These are phyloP conservation scores for Calocybe gangraenosa DNA, from an alignment of 768 basidiomycete genomes.

Conservation along the genomic window DNA sequence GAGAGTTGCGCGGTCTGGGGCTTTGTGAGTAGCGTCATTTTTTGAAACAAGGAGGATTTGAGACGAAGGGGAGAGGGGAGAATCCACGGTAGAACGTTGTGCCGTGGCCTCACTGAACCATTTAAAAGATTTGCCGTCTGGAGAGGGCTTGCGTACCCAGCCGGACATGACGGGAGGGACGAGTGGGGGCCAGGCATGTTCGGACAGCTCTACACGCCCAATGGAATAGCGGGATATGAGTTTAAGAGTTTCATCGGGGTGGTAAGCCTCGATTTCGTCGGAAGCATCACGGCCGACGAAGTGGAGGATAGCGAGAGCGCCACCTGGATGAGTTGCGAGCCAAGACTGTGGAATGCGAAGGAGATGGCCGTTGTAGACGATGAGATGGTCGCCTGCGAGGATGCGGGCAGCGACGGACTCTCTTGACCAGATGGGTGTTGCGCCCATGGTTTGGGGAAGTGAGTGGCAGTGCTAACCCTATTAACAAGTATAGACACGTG, in stretches of 20 bases:
- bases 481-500: no score
- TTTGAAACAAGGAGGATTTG: conserved; percentile 63
- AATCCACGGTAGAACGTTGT: conserved; percentile 27
- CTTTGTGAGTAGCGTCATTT: conserved; percentile 18
- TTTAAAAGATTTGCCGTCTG: conserved; percentile 31
- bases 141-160: conserved; percentile 53
- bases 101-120: conserved; percentile 67
- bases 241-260: conserved; percentile 53
- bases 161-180: conserved; percentile 85
- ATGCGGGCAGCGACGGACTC: conserved; percentile 66
- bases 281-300: conserved; percentile 94
- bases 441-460: conserved; percentile 17
- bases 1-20: conserved; percentile 44
- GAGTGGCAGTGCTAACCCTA: conserved; percentile 5
- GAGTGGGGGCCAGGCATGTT: conserved; percentile 68
- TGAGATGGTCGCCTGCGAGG: conserved; percentile 67
- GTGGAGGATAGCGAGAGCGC: conserved; percentile 84
- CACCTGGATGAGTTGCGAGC: conserved; percentile 89
- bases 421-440: conserved; percentile 27
- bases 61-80: conserved; percentile 30
- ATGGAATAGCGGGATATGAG: conserved; percentile 63
- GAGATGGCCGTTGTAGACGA: conserved; percentile 66
- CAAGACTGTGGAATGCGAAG: conserved; percentile 67
- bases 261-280: conserved; percentile 93
- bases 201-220: conserved; percentile 60